Evolutionary conservation across 139 green algal genomes (phyloP), one percentile per base, ranked within the genome.

Genomic region (Microglena sp.): DNA sequence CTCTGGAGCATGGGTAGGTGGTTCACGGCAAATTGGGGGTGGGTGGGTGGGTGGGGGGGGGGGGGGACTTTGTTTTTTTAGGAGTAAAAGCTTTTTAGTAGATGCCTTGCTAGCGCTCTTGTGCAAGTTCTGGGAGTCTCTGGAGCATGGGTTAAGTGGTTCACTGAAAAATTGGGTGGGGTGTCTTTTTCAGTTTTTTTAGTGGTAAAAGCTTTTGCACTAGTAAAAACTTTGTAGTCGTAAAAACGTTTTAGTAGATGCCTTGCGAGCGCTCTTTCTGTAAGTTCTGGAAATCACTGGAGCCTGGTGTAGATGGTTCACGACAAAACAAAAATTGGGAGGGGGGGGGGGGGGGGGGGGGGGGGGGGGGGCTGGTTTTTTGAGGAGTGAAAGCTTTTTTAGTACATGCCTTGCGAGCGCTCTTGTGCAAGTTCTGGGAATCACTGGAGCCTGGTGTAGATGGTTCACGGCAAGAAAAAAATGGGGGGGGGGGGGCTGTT

Each of bases 101-200:
- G n/a, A 60, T 0, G 91, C 84, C 4, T 59, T 97, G 30, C 73
- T 71, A 31, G 53, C 55, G 2, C 53, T 96, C n/a, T 95, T 97
- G 68, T 55, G 64, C n/a, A n/a, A n/a, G n/a, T n/a, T n/a, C n/a
- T n/a, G 7, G 29, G 22, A 45, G 6, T 44, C 26, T 34, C 33
- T 73, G 27, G 44, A 36, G 27, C 59, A 45, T 8, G 67, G 67
- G 59, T 34, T 32, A 27, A 29, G 27, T n/a, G 40, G 40, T 53
- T 53, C 18, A 24, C 18, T 18, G 21, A 53, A 53, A 53, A 24
- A 24, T 21, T 24, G 21, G n/a, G n/a, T 30, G 8, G 8, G 15
- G n/a, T 60, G n/a, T 15, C 21, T 60, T n/a, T 15, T 32, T 26
- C 28, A 36, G 55, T 31, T 62, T n/a, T 21, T 56, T n/a, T 4